phyloP scores from a whole-genome alignment of 371 early-diverging fungal genomes.

The Saksenaea oblongispora region DNA sequence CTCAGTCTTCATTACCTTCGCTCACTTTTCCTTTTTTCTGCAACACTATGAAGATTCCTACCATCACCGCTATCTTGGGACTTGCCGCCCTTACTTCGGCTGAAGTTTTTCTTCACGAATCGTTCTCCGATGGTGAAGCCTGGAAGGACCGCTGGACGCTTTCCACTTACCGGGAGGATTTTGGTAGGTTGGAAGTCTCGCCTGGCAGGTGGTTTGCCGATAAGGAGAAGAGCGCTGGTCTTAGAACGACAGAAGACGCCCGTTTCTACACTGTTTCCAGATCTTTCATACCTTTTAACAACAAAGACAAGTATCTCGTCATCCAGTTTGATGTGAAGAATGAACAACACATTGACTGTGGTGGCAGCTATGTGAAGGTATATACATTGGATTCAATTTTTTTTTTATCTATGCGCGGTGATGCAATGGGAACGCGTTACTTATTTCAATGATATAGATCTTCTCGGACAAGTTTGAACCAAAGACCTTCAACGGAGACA shows the following conservation, averaged over 20 bases:
- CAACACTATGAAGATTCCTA: conserved; percentile 57
- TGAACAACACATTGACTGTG: conserved; percentile 92
- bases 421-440: background rate
- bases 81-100: conserved; percentile 68
- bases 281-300: conserved; percentile 71
- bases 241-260: conserved; percentile 83
- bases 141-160: conserved; percentile 80
- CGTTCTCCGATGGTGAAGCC: conserved; percentile 68
- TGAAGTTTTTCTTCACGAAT: conserved; percentile 86
- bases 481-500: conserved; percentile 81
- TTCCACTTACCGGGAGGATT: conserved; percentile 67
- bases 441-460: conserved; percentile 30
- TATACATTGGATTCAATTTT: conserved; percentile 46
- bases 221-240: conserved; percentile 65
- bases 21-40: conserved; percentile 5
- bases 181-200: conserved; percentile 76
- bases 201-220: conserved; percentile 82
- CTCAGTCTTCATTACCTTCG: conserved; percentile 7
- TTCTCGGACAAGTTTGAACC: conserved; percentile 66
- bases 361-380: conserved; percentile 97
- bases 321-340: conserved; percentile 96
- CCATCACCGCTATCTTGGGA: conserved; percentile 62
- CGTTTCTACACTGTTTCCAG: conserved; percentile 87
- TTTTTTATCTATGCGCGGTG: conserved; percentile 12
- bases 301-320: conserved; percentile 80